Evolutionary conservation across 176 grass and related monocot genomes (phyloP).

Genomic region (Oryza meyeriana): DNA sequence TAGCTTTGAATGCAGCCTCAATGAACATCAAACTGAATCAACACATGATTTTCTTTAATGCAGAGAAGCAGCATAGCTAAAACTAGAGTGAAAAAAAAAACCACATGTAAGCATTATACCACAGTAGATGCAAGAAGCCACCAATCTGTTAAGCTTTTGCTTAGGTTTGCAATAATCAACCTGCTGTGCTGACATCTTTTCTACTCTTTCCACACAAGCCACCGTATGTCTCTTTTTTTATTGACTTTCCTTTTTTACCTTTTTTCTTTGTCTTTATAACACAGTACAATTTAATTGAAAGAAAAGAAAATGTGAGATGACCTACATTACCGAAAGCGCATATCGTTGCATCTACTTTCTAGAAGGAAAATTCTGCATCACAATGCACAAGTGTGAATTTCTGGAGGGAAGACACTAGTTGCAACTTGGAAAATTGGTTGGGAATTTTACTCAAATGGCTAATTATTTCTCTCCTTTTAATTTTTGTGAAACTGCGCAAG

Average conservation of each 20-base stretch:
- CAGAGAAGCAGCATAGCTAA: background rate
- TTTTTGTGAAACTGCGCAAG: background rate
- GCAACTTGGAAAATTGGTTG: too few species aligned
- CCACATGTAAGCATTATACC: background rate
- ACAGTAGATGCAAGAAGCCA: background rate
- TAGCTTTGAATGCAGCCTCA: too few species aligned
- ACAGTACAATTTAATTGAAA: background rate
- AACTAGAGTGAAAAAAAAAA: background rate
- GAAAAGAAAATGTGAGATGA: background rate
- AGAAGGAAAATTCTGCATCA: background rate
- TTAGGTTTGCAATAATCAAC: background rate
- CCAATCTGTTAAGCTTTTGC: background rate
- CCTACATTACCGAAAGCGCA: slow-evolving; percentile 7
- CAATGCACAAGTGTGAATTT: background rate
- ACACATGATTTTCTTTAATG: too few species aligned
- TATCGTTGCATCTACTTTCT: background rate
- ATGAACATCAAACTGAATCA: background rate
- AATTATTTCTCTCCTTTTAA: too few species aligned
- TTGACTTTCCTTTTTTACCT: background rate
- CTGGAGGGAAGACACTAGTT: background rate
- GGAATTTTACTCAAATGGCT: too few species aligned
- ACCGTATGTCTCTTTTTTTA: background rate
- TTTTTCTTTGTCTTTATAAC: slow-evolving; percentile 22
- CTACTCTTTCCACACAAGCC: slow-evolving; percentile 37
- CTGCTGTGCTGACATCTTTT: slow-evolving; percentile 25